Conservation (phyloP, 768 basidiomycete genomes). For the Mycena alexandri region DNA sequence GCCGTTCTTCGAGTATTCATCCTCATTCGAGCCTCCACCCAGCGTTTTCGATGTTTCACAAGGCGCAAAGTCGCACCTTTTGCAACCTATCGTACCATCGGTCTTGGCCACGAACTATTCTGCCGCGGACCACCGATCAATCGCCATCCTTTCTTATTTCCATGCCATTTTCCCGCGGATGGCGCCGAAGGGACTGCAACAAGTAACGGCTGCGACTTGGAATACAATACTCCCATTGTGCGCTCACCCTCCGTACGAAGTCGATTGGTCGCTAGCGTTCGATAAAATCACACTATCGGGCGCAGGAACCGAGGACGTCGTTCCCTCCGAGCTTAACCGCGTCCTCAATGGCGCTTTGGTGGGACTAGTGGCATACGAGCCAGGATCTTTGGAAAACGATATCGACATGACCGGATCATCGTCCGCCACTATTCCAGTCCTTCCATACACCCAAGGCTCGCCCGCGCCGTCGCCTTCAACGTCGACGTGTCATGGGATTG, state of each 20-base stretch:
- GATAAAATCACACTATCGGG: constrained; percentile 78
- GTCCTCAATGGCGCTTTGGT: constrained; percentile 88
- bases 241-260: constrained; percentile 77
- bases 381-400: constrained; percentile 53
- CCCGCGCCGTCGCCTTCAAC: constrained; percentile 67
- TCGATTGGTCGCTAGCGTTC: constrained; percentile 68
- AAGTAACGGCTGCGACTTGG: constrained; percentile 68
- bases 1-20: constrained; percentile 43
- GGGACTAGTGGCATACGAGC: constrained; percentile 72
- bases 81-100: constrained; percentile 61
- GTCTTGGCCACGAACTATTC: constrained; percentile 59
- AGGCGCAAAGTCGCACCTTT: constrained; percentile 52
- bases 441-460: constrained; percentile 73
- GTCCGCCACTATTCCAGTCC: constrained; percentile 12
- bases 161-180: constrained; percentile 60
- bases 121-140: constrained; percentile 77
- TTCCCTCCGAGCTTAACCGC: constrained; percentile 71
- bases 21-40: constrained; percentile 18
- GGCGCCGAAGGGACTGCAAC: constrained; percentile 42
- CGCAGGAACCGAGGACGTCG: constrained; percentile 83
- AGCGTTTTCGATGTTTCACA: not conserved
- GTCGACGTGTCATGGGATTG: constrained; percentile 82
- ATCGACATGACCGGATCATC: constrained; percentile 28
- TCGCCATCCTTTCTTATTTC: constrained; percentile 84
- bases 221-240: constrained; percentile 76